Conservation (phyloP, 352 stramenopile genomes). For the Pseudoperonospora humuli region DNA sequence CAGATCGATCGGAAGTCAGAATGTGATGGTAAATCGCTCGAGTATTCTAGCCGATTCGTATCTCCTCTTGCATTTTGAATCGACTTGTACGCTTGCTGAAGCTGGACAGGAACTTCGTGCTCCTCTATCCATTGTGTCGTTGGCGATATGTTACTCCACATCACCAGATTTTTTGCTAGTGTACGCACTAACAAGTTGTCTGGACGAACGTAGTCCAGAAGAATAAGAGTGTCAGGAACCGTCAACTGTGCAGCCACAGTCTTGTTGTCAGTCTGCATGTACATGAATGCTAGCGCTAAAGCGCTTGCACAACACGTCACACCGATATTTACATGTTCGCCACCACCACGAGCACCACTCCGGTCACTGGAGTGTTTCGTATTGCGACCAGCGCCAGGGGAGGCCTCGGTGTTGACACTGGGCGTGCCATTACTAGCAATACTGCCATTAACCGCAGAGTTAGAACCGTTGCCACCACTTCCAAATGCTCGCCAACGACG, state of each 20-base stretch:
- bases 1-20: slow-evolving; percentile 87
- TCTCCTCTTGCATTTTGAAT: slow-evolving; percentile 9
- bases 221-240: slow-evolving; percentile 92
- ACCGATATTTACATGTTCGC: slow-evolving; percentile 92
- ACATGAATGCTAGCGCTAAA: slow-evolving; percentile 94
- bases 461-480: slow-evolving; percentile 15
- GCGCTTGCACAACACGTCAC: slow-evolving; percentile 91
- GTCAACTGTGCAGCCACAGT: slow-evolving; percentile 75
- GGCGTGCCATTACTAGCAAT: slow-evolving; percentile 6
- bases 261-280: slow-evolving; percentile 90
- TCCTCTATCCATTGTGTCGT: slow-evolving; percentile 87
- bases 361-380: slow-evolving; percentile 41
- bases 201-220: slow-evolving; percentile 93
- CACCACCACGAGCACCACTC: slow-evolving; percentile 16
- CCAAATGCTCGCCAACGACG: slow-evolving; percentile 57
- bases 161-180: slow-evolving; percentile 90
- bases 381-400: slow-evolving; percentile 43
- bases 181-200: slow-evolving; percentile 94
- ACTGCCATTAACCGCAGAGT: slow-evolving; percentile 13
- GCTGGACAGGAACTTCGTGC: slow-evolving; percentile 48
- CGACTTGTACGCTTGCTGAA: slow-evolving; percentile 39
- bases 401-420: slow-evolving; percentile 19
- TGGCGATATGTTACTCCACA: slow-evolving; percentile 92
- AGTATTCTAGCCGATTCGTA: slow-evolving; percentile 3
- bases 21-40: slow-evolving; percentile 20